Base-by-base conservation (phyloP, 2,329 filamentous ascomycete genomes). In the Fusarium camptoceras region DNA sequence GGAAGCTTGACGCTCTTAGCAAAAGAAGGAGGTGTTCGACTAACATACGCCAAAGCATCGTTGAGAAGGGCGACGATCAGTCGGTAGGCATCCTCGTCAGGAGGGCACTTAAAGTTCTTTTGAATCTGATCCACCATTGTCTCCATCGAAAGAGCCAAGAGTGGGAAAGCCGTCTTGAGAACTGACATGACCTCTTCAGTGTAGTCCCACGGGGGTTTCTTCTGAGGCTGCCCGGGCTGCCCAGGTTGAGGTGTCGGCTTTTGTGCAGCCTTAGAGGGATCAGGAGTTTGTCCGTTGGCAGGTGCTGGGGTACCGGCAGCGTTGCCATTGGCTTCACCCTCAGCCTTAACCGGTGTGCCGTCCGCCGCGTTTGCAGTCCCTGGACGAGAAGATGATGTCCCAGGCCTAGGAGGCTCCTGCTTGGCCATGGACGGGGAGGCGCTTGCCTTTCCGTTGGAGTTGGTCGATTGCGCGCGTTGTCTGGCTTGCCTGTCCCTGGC, bases 51-150 rank as follows among this genome's bases (percentile, higher is more conserved):
- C 55, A 99, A 83, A 0, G 94, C 96, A 80, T 99, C 96, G 78
- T 99, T 99, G 24, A 99, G 88, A 14, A 99, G 84, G 5, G 96
- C 97, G n/a, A 98, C 95, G 71, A 99, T 99, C 18, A 99, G 86
- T 51, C 96, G 89, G 80, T 98, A 98, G 4, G 96, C 97, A 82
- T 99, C 96, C 79, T 99, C 96, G 75, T 99, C 96, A 0, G 95
- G 95, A 16, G 95, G 95, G 76, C 96, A 98, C 82, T 99, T 99
- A 88, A 99, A 99, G 81, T 98, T 92, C 85, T 98, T 98, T 80
- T 96, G 92, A 63, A 99, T 97, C 81, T 98, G 95, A 78, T 99
- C 96, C 30, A 98, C 94, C 94, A 98, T 99, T 0, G 95, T 97
- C 83, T 99, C 96, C 96, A 99, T 98, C 0, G 95, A 98, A 44